Base-by-base conservation (phyloP, 2,329 filamentous ascomycete genomes). In the Aspergillus ochraceoroseus region DNA sequence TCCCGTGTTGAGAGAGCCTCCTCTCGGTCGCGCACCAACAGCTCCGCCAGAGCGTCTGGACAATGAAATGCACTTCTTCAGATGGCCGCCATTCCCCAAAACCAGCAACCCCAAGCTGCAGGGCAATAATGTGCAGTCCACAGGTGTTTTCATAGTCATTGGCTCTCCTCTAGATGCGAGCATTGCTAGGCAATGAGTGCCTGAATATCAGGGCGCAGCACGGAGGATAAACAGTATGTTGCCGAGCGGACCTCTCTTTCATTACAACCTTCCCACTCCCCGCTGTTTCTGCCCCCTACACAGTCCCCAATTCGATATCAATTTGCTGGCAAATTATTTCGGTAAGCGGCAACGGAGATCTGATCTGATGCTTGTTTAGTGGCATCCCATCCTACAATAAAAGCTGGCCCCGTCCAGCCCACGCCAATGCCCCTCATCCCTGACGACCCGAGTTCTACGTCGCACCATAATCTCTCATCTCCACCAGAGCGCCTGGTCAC, bases 361-460 rank as follows among this genome's bases (percentile, higher is more conserved):
- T 49, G 35, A 53, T 37, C 29, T 32, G 14, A 30, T 46, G 42
- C 23, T 32, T 43, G 22, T 43, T 17, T 44, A 64, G 63, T 65
- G 58, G 59, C 63, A 47, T 60, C 63, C 45, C 56, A 67, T 54
- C 55, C 58, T 38, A 55, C 58, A 50, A 63, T 64, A 52, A 55
- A 60, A 47, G 50, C 60, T 60, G 60, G 63, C 41, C 55, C 55
- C 45, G 55, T 59, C 54, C 65, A 65, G 55, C 55, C 59, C 53
- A 49, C 59, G 28, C 56, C 54, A 44, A 57, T 66, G 58, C 63
- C 65, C 58, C 60, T 64, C 59, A 58, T 64, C 49, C 57, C 64
- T 44, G 64, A 67, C 53, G 65, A 68, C 42, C 53, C 59, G 26
- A 58, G 52, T 43, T 48, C 56, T 34, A 50, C 55, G 54, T 61